Evolutionary conservation across 345 rosid species (phyloP).

Genomic region (Ailanthus altissimus): DNA sequence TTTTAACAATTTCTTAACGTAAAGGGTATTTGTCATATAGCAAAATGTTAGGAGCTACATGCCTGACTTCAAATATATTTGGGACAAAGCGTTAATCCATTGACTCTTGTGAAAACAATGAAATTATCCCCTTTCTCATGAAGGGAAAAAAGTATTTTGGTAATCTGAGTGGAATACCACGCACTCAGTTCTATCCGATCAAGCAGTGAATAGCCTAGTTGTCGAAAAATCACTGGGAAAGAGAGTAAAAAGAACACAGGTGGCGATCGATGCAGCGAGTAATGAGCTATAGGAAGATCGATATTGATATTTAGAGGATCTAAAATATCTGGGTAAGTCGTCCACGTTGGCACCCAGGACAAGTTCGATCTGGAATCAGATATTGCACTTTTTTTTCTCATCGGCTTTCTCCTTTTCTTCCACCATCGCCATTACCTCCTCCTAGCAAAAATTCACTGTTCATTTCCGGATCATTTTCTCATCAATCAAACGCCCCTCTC

Average conservation of each 20-base stretch:
- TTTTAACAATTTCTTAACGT: no score
- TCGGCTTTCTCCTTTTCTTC: not conserved
- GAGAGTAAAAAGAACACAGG: not conserved
- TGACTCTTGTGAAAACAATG: no score
- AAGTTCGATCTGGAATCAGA: constrained; percentile 60
- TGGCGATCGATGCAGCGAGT: constrained; percentile 23
- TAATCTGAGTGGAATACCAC: not conserved
- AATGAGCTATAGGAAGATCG: not conserved
- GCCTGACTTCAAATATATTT: no score
- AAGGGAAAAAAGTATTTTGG: not conserved
- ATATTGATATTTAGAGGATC: constrained; percentile 47
- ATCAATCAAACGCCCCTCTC: constrained; percentile 32
- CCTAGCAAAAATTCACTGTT: not conserved
- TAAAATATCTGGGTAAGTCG: constrained; percentile 69
- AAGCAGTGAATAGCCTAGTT: not conserved
- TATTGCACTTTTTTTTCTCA: constrained; percentile 61
- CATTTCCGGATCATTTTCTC: constrained; percentile 15
- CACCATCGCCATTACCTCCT: no score
- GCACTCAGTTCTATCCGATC: not conserved
- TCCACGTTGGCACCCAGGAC: constrained; percentile 68
- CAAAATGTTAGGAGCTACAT: no score
- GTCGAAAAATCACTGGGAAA: constrained; percentile 3
- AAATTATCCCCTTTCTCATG: no score
- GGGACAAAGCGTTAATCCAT: no score
- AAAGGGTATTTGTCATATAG: no score